Base-by-base conservation (phyloP, 179 eudicot genomes). In the Camellia oleifera region DNA sequence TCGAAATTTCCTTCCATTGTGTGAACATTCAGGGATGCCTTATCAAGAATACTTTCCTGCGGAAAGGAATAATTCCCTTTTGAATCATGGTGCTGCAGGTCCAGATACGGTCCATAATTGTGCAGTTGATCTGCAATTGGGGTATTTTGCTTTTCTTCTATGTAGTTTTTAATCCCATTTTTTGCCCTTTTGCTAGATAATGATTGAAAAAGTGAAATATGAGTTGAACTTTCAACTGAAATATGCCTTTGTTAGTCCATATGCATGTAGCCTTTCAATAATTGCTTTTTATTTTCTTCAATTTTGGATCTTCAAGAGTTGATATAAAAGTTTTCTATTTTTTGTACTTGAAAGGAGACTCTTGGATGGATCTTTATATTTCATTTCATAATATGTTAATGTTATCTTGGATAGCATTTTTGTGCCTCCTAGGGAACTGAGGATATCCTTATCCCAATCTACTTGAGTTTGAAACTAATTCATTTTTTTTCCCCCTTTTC, bases 111-210 rank as follows among this genome's bases (percentile, higher is more conserved):
- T 52, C 60, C 76, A 75, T 61, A 78, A 84, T 72, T 80, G 82
- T 58, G 88, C 73, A 14, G n/a, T 57, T 11, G 93, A 86, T 57
- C 84, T 92, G 57, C 88, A 86, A 70, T 85, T 92, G 62, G 94
- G 91, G 97, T 92, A 87, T n/a, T 60, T 60, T 64, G 52, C 60
- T 79, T 52, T 64, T 50, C 32, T 58, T 69, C 1, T 57, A 3
- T 17, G 52, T 40, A 50, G 23, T 77, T 45, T 26, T 50, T 52
- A 23, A 14, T 58, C 54, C 54, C 11, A n/a, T 17, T 62, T 42
- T 12, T 58, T 32, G 6, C 18, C 40, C 44, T 32, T 42, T 61
- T n/a, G 53, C 53, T 74, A 32, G 63, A 42, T 32, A 32, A 32
- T 32, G 40, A 32, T 32, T 57, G 15, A 9, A 57, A 10, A 57